Percentiles rank a stretch among this genome's conserved stretches.
Conservation (phyloP, 2,329 filamentous ascomycete species). For the Thermothelomyces thermophilus region DNA sequence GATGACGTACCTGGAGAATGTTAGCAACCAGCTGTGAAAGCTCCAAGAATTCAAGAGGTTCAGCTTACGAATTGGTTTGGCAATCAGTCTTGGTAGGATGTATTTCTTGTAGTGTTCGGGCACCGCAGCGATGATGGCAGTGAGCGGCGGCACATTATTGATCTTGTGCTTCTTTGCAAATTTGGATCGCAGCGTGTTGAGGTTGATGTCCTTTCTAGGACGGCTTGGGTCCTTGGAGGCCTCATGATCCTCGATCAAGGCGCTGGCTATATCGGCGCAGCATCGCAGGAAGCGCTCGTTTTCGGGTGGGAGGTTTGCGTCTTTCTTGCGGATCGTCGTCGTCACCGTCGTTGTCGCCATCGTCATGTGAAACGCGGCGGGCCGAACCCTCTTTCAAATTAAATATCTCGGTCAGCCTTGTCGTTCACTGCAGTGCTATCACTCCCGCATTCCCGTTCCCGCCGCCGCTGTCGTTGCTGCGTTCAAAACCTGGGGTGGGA, state of each 20-base stretch:
- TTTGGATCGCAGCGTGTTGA: slow-evolving; percentile 81
- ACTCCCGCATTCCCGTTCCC: background rate
- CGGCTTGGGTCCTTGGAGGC: slow-evolving; percentile 65
- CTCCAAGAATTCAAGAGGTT: background rate
- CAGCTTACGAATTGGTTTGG: slow-evolving; percentile 80
- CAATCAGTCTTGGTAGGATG: slow-evolving; percentile 90
- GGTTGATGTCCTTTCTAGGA: slow-evolving; percentile 78
- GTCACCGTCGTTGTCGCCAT: slow-evolving; percentile 36
- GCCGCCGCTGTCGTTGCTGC: background rate
- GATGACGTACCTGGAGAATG: slow-evolving; percentile 67
- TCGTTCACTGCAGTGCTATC: background rate
- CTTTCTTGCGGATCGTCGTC: slow-evolving; percentile 67
- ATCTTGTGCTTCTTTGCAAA: slow-evolving; percentile 90
- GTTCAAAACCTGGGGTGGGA: slow-evolving; percentile 2
- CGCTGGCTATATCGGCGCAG: slow-evolving; percentile 91
- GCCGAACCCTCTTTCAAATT: too few relatives aligned
- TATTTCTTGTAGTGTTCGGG: slow-evolving; percentile 99
- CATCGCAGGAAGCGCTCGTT: slow-evolving; percentile 91
- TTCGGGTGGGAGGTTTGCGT: slow-evolving; percentile 74
- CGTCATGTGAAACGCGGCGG: background rate
- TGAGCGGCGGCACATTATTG: slow-evolving; percentile 80
- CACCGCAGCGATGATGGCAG: slow-evolving; percentile 94
- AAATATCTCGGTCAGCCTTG: too few relatives aligned
- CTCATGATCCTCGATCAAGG: slow-evolving; percentile 91
- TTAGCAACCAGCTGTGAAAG: background rate